Evolutionary conservation across 306 rosid species (phyloP).

Genomic region (Rubus parviflorus): DNA sequence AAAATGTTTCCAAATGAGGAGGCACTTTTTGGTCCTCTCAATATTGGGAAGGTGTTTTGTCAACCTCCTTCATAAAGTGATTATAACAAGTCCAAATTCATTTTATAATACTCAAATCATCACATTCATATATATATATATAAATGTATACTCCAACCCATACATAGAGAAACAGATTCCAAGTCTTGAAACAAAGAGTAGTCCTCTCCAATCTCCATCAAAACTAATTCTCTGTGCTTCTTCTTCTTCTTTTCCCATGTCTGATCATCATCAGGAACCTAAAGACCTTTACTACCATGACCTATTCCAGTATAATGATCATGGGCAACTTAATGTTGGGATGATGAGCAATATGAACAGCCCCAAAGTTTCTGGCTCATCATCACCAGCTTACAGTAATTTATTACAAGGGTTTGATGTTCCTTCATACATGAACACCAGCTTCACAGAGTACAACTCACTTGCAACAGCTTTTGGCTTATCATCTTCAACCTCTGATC

Average conservation of each 20-base stretch:
- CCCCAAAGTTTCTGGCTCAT: conserved; percentile 27
- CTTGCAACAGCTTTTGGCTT: conserved; percentile 58
- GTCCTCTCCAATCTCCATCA: neutral
- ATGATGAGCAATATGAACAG: neutral
- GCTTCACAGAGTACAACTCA: conserved; percentile 58
- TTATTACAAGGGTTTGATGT: conserved; percentile 45
- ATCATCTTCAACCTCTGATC: conserved; percentile 54
- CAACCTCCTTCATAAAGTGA: conserved; percentile 73
- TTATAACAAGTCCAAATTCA: conserved; percentile 50
- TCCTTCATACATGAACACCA: conserved; percentile 36
- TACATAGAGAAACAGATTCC: conserved; percentile 26
- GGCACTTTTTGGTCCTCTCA: conserved; percentile 55
- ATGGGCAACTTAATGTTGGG: conserved; percentile 24
- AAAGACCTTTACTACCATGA: conserved; percentile 48
- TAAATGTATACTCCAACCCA: conserved; percentile 14
- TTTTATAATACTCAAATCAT: conserved; percentile 26
- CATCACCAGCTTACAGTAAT: conserved; percentile 18
- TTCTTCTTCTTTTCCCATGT: conserved; percentile 44
- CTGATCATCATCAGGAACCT: conserved; percentile 43
- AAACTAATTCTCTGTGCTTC: neutral
- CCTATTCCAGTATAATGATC: conserved; percentile 41
- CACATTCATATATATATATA: neutral
- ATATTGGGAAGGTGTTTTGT: conserved; percentile 75
- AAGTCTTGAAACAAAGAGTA: conserved; percentile 21
- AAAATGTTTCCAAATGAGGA: conserved; percentile 59